These are phyloP conservation scores for Metschnikowia lochheadii DNA, from an alignment of 805 yeast species.

Conservation along the genomic window DNA sequence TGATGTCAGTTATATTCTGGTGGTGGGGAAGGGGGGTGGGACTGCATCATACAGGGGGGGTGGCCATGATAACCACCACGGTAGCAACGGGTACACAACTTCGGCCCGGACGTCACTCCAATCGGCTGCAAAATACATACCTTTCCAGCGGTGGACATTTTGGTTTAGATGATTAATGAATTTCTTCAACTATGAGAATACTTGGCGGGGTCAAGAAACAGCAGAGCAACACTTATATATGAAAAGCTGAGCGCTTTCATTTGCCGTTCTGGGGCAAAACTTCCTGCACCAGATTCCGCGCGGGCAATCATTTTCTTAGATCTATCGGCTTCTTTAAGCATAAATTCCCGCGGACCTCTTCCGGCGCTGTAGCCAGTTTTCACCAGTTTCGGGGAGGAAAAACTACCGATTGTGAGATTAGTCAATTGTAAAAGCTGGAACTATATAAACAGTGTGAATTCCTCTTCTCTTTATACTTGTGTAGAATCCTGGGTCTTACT, in stretches of 20 bases:
- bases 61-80: slow-evolving; percentile 3
- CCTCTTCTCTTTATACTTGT: no score
- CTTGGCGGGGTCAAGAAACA: neutral
- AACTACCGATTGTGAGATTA: neutral
- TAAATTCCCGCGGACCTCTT: slow-evolving; percentile 1
- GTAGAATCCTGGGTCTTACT: no score
- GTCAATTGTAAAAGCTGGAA: neutral
- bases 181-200: slow-evolving; percentile 1
- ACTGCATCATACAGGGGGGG: neutral
- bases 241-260: slow-evolving; percentile 3
- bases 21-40: neutral
- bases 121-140: slow-evolving; percentile 16
- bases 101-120: neutral
- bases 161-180: neutral
- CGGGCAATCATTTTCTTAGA: slow-evolving; percentile 2
- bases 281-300: slow-evolving; percentile 4
- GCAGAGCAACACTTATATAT: neutral
- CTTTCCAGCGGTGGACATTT: slow-evolving; percentile 24
- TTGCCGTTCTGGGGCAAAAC: slow-evolving; percentile 2
- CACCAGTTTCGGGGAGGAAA: neutral
- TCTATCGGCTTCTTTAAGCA: neutral
- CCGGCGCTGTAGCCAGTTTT: neutral
- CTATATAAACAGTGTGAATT: neutral
- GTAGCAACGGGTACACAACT: neutral
- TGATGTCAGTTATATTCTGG: slow-evolving; percentile 16